phyloP scores from a whole-genome alignment of 768 basidiomycete genomes.

The Artomyces pyxidatus region DNA sequence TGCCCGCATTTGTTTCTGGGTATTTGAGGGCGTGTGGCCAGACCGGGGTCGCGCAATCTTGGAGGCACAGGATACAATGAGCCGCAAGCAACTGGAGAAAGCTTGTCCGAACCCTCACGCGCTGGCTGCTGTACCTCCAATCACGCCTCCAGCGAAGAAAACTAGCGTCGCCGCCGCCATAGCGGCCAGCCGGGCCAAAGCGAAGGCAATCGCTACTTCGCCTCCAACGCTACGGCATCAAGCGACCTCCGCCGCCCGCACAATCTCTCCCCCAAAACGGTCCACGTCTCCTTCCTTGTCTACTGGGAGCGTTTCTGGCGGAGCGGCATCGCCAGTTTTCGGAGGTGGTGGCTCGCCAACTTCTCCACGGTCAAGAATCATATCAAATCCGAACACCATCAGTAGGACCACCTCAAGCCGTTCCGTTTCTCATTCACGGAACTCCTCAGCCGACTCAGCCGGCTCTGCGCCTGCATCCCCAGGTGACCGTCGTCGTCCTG shows the following conservation, averaged over 20 bases:
- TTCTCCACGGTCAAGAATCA: slow-evolving; percentile 15
- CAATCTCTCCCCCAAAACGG: slow-evolving; percentile 32
- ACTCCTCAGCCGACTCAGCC: slow-evolving; percentile 13
- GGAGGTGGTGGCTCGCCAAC: slow-evolving; percentile 13
- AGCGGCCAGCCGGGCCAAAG: slow-evolving; percentile 85
- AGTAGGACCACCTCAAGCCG: slow-evolving; percentile 13
- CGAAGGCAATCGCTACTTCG: slow-evolving; percentile 73
- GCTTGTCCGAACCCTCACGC: slow-evolving; percentile 57
- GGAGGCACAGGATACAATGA: slow-evolving; percentile 55
- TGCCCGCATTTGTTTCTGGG: slow-evolving; percentile 73
- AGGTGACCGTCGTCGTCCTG: slow-evolving; percentile 6
- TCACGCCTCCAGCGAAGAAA: slow-evolving; percentile 58
- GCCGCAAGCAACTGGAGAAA: slow-evolving; percentile 82
- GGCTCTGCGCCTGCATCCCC: slow-evolving; percentile 6
- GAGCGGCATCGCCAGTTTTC: slow-evolving; percentile 18
- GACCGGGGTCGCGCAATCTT: slow-evolving; percentile 58
- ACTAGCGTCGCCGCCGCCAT: slow-evolving; percentile 79
- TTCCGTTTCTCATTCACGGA: slow-evolving; percentile 12
- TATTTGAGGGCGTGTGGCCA: slow-evolving; percentile 68
- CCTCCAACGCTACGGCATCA: slow-evolving; percentile 77
- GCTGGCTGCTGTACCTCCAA: slow-evolving; percentile 27
- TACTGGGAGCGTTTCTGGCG: slow-evolving; percentile 18
- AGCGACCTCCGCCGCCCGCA: slow-evolving; percentile 65
- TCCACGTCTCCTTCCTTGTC: slow-evolving; percentile 31
- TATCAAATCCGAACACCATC: slow-evolving; percentile 13